phyloP scores from a whole-genome alignment of 805 yeast species.

The Metschnikowia anglica region DNA sequence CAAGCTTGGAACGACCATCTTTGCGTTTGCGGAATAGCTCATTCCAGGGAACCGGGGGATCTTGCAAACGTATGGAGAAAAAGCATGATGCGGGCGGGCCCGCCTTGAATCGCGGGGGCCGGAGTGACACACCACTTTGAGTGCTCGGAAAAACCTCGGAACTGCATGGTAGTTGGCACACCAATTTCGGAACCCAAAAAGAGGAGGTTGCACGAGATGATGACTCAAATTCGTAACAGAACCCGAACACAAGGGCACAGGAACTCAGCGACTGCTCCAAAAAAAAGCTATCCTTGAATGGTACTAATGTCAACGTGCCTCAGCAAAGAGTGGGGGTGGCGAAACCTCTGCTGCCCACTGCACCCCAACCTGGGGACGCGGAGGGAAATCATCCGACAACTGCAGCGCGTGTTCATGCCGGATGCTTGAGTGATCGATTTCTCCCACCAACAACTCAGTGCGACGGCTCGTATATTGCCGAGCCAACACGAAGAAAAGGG shows the following conservation, averaged over 20 bases:
- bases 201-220: not conserved
- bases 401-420: constrained; percentile 4
- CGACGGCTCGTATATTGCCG: not conserved
- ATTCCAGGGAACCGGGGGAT: no score
- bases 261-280: no score
- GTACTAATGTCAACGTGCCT: not conserved
- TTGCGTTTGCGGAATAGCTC: no score
- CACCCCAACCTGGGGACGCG: constrained; percentile 15
- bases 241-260: no score
- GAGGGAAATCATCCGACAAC: constrained; percentile 18
- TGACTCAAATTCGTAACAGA: no score
- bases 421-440: not conserved
- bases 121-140: constrained; percentile 1
- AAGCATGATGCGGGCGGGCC: not conserved
- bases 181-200: not conserved
- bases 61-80: not conserved
- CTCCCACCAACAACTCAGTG: no score
- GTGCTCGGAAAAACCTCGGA: not conserved
- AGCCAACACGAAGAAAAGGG: not conserved
- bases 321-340: constrained; percentile 1
- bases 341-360: constrained; percentile 3
- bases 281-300: not conserved
- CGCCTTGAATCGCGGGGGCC: constrained; percentile 1
- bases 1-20: no score
- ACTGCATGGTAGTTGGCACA: not conserved